Evolutionary conservation across 1,284 basidiomycete genomes (phyloP).

Genomic region (Tranzscheliella williamsii): DNA sequence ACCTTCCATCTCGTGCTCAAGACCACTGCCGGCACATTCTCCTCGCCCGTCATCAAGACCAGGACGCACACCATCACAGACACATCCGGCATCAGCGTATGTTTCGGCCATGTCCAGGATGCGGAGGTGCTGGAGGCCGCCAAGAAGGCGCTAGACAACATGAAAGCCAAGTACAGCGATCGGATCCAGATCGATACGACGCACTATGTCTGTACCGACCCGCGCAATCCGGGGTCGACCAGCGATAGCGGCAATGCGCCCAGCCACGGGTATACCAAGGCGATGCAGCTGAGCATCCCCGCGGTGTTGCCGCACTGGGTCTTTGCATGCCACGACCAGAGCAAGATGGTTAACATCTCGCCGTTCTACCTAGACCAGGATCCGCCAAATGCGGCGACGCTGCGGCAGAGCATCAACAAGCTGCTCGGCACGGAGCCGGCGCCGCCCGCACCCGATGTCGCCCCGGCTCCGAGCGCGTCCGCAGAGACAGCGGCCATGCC

Average conservation of each 20-base stretch:
- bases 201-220: slow-evolving; percentile 53
- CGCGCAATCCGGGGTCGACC: slow-evolving; percentile 34
- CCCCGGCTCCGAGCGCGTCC: too few species aligned
- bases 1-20: slow-evolving; percentile 58
- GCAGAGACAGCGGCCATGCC: too few species aligned
- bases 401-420: slow-evolving; percentile 30
- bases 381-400: slow-evolving; percentile 49
- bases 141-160: slow-evolving; percentile 33
- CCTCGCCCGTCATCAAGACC: slow-evolving; percentile 46
- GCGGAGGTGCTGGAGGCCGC: slow-evolving; percentile 35
- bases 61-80: slow-evolving; percentile 57
- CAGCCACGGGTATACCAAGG: slow-evolving; percentile 44
- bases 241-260: slow-evolving; percentile 15
- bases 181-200: slow-evolving; percentile 76
- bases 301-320: slow-evolving; percentile 60
- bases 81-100: slow-evolving; percentile 56
- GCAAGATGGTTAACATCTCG: slow-evolving; percentile 58
- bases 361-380: slow-evolving; percentile 55
- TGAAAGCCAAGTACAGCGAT: slow-evolving; percentile 70
- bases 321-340: slow-evolving; percentile 55
- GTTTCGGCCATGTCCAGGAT: slow-evolving; percentile 51
- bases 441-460: too few species aligned
- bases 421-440: slow-evolving; percentile 5
- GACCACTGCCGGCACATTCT: slow-evolving; percentile 54
- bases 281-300: slow-evolving; percentile 57